Evolutionary conservation across 768 basidiomycete species (phyloP).

Genomic region (Myochromella boudieri): DNA sequence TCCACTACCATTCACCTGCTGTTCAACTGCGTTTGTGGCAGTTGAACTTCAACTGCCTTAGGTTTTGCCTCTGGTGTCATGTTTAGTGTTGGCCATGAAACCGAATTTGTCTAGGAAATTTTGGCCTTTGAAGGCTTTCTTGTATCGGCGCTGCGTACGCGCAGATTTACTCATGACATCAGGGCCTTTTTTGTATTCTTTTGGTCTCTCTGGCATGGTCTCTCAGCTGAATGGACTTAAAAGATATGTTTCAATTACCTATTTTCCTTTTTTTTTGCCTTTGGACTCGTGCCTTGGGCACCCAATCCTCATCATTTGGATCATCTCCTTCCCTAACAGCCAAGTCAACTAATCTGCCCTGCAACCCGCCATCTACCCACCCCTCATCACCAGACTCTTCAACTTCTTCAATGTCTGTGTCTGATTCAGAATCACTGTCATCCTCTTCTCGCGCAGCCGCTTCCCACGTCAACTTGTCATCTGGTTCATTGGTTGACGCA

Average conservation of each 20-base stretch:
- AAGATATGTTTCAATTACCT: not conserved
- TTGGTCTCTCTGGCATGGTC: not conserved
- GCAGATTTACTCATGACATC: slow-evolving; percentile 13
- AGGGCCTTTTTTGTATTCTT: slow-evolving; percentile 5
- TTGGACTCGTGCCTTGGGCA: not conserved
- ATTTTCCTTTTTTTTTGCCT: not conserved
- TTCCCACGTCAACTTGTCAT: no score
- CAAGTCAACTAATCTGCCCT: not conserved
- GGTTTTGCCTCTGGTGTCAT: no score
- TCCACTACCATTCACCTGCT: no score
- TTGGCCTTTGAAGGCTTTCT: not conserved
- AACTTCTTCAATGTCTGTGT: no score
- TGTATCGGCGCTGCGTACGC: slow-evolving; percentile 5
- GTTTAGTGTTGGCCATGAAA: slow-evolving; percentile 1
- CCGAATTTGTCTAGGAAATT: slow-evolving; percentile 3
- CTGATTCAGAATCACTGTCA: no score
- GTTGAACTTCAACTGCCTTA: no score
- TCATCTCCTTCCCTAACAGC: not conserved
- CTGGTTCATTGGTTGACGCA: no score
- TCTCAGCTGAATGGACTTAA: not conserved
- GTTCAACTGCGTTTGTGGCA: no score
- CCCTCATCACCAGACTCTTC: no score
- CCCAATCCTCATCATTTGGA: not conserved
- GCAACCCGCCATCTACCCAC: no score
- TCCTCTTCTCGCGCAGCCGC: no score